Evolutionary conservation across 306 rosid species (phyloP).

Genomic region (Ceratonia siliqua): DNA sequence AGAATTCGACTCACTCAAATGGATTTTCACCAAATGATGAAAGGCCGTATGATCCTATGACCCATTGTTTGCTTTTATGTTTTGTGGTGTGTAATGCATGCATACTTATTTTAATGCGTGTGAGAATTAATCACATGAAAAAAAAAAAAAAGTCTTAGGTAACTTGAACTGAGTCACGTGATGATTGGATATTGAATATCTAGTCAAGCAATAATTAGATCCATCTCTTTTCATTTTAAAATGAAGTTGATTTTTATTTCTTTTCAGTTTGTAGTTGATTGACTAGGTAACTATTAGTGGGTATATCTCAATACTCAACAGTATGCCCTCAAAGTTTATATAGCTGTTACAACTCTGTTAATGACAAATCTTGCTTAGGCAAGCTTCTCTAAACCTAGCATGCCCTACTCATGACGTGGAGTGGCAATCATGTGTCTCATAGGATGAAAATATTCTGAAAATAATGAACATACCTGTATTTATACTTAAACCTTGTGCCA

Average conservation of each 20-base stretch:
- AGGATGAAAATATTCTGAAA: background rate
- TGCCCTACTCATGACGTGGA: slow-evolving; percentile 8
- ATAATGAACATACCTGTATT: background rate
- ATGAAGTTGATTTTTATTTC: background rate
- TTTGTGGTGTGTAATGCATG: slow-evolving; percentile 10
- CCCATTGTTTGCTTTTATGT: background rate
- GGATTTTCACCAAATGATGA: slow-evolving; percentile 47
- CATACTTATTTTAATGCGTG: background rate
- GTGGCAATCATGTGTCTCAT: background rate
- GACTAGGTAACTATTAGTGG: slow-evolving; percentile 15
- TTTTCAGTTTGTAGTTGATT: slow-evolving; percentile 8
- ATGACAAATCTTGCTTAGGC: slow-evolving; percentile 1
- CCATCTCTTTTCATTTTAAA: background rate
- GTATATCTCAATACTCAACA: background rate
- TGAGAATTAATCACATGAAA: slow-evolving; percentile 17
- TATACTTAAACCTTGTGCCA: background rate
- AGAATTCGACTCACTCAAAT: slow-evolving; percentile 36
- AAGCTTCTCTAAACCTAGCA: background rate
- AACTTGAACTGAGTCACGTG: slow-evolving; percentile 18
- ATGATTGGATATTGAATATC: slow-evolving; percentile 12
- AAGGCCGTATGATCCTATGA: slow-evolving; percentile 58
- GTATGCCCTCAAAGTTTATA: background rate
- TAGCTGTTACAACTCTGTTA: background rate
- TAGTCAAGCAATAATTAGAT: background rate
- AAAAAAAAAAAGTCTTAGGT: background rate